These are phyloP conservation scores for Colletotrichum noveboracense DNA, from an alignment of 2,329 filamentous ascomycete species.

Conservation along the genomic window DNA sequence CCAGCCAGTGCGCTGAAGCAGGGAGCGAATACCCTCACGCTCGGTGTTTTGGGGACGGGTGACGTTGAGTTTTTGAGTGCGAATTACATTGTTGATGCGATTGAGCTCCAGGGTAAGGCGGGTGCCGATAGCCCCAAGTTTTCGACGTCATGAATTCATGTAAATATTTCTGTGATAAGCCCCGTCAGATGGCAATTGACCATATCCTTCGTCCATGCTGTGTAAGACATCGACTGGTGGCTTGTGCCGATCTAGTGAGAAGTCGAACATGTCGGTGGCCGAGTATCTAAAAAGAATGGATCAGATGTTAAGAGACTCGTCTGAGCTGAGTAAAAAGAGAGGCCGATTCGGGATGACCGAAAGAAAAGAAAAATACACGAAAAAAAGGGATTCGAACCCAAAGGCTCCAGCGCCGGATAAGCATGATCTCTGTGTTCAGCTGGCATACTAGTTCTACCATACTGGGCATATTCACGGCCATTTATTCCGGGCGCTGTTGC, in stretches of 20 bases:
- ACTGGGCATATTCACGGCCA: neutral
- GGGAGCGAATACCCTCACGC: conserved; percentile 59
- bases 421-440: neutral
- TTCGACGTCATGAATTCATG: too few species aligned
- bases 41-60: conserved; percentile 56
- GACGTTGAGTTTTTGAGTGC: conserved; percentile 54
- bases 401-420: neutral
- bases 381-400: neutral
- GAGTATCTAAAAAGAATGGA: neutral
- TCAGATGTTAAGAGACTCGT: neutral
- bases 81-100: conserved; percentile 34
- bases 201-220: neutral
- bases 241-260: neutral
- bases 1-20: conserved; percentile 53
- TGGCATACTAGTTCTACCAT: neutral
- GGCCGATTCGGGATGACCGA: too few species aligned
- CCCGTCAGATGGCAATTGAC: neutral
- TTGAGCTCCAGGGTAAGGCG: conserved; percentile 13
- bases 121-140: neutral
- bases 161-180: neutral
- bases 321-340: too few species aligned
- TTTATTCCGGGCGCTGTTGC: neutral
- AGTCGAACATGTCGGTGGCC: neutral
- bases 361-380: neutral
- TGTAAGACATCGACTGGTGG: neutral